Percentiles rank a stretch among this genome's conserved stretches.
These are phyloP conservation scores for Miscanthus lutarioriparius DNA, from an alignment of 176 grass and related monocot species.

Conservation along the genomic window DNA sequence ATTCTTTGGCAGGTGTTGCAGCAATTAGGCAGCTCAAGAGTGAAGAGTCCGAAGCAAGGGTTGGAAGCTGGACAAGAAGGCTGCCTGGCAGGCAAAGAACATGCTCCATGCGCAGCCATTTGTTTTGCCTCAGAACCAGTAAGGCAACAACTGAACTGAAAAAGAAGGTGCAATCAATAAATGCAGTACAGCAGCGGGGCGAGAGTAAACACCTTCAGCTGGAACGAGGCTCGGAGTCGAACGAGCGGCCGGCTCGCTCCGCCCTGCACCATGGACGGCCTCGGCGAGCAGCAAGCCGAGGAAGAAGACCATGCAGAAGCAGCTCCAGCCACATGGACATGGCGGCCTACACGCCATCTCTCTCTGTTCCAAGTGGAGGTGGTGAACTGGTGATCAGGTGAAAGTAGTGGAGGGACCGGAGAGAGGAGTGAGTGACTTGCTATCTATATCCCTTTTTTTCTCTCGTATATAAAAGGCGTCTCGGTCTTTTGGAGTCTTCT, in stretches of 20 bases:
- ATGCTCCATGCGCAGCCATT: background rate
- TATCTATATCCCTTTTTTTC: background rate
- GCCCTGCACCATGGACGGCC: constrained; percentile 34
- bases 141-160: background rate
- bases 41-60: background rate
- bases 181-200: background rate
- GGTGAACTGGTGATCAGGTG: background rate
- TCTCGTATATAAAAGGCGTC: background rate
- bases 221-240: constrained; percentile 28
- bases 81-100: background rate
- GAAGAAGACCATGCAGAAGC: constrained; percentile 15
- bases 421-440: constrained; percentile 3
- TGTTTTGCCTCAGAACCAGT: background rate
- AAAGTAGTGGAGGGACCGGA: background rate
- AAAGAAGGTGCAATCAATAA: background rate
- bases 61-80: background rate
- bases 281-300: constrained; percentile 20
- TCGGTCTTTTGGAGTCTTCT: background rate
- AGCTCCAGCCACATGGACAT: constrained; percentile 10
- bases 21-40: background rate
- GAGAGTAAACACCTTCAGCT: constrained; percentile 42
- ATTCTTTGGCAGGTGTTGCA: background rate
- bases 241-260: no score
- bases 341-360: constrained; percentile 25
- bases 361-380: constrained; percentile 10